phyloP scores from a whole-genome alignment of 2,329 filamentous ascomycete species.

The Diaporthe destruens region DNA sequence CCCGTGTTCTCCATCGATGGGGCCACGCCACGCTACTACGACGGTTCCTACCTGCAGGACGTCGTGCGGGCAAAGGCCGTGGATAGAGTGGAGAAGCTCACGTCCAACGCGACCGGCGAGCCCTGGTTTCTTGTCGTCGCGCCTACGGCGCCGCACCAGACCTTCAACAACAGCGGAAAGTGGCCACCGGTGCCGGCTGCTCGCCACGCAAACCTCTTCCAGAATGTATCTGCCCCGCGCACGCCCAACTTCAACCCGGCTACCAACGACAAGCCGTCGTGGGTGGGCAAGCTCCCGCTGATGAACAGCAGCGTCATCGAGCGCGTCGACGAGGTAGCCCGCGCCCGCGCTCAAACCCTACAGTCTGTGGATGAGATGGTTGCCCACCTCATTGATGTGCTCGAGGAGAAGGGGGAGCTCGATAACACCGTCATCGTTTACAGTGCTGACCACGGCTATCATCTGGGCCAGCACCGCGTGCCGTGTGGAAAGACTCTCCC shows the following conservation, averaged over 20 bases:
- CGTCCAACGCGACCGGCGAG: conserved; percentile 33
- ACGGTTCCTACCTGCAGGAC: conserved; percentile 56
- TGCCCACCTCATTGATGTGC: conserved; percentile 50
- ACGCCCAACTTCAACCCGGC: conserved; percentile 74
- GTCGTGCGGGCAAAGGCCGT: conserved; percentile 55
- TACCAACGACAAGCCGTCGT: conserved; percentile 54
- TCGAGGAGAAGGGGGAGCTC: conserved; percentile 43
- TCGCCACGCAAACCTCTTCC: conserved; percentile 73
- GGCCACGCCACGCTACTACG: conserved; percentile 43
- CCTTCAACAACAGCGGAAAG: conserved; percentile 52
- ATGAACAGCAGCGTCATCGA: conserved; percentile 38
- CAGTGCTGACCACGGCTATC: conserved; percentile 41
- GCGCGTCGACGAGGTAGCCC: conserved; percentile 54
- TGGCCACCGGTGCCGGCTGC: conserved; percentile 67
- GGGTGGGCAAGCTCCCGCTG: conserved; percentile 40
- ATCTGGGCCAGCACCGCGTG: conserved; percentile 39
- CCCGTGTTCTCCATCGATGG: conserved; percentile 47
- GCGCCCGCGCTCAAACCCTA: conserved; percentile 58
- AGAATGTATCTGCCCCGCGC: conserved; percentile 69
- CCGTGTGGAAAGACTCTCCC: conserved; percentile 63
- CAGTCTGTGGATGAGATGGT: conserved; percentile 60
- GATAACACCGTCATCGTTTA: conserved; percentile 41
- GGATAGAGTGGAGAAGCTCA: conserved; percentile 39
- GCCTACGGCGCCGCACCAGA: conserved; percentile 75
- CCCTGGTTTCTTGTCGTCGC: conserved; percentile 78